Base-by-base conservation (phyloP, 441 rosid species). In the Gossypium schwendimanii region DNA sequence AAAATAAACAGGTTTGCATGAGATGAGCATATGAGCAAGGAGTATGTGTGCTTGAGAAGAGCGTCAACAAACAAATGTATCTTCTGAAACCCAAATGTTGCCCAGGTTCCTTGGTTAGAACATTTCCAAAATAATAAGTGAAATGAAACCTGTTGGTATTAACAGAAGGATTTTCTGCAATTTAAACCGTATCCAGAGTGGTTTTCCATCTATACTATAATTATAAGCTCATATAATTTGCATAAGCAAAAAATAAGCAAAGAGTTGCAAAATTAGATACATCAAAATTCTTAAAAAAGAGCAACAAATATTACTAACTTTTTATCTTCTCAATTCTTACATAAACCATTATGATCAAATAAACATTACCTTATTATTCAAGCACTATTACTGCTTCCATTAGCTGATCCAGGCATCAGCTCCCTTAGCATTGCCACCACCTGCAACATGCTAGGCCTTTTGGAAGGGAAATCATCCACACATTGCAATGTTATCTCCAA, bases 401-500 rank as follows among this genome's bases (percentile, higher is more conserved):
- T 78, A 53, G 68, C 76, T 63, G 87, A 85, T 75, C 84, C 88
- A 41, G 88, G 83, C 80, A 80, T 77, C 72, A 94, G 82, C 80
- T 92, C 96, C 79, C 97, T 85, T 57, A 94, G 75, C 90, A 82
- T 78, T 74, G 98, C 94, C 71, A 94, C 97, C 6, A 92, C 98
- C 79, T 92, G 95, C 80, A 94, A 79, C 98, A 94, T 94, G 47
- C 76, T 94, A 2, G 95, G 93, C 85, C 98, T 76, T 76, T 84
- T 94, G 6, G 98, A 94, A 18, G 98, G 95, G 44, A 90, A 90
- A 65, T 94, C 98, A 64, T 94, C 94, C 15, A 94, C 98, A 74
- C 98, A 94, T 67, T 86, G 94, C 81, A 94, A 74, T 67, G 95
- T 78, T 63, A 92, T 80, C 79, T 94, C 97, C 86, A 94, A 78